Percentiles rank a stretch among this genome's conserved stretches.
These are phyloP conservation scores for Mikania micrantha DNA, from an alignment of 129 eudicot genomes.

Conservation along the genomic window DNA sequence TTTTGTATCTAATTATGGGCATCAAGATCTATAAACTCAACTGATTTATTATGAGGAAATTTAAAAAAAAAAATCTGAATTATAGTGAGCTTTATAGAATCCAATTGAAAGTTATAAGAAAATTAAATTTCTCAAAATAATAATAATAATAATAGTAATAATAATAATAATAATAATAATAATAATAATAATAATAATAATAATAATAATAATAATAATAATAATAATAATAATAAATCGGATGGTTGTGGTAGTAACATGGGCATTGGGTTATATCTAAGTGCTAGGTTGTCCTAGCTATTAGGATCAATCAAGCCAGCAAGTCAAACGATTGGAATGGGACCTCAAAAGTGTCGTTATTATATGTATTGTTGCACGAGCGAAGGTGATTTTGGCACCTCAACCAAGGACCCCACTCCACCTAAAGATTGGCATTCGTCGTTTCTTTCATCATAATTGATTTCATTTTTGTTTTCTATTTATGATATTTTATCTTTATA, in stretches of 20 bases:
- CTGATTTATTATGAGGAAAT: no score
- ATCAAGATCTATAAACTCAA: no score
- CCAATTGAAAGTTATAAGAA: no score
- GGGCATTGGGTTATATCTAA: constrained; percentile 23
- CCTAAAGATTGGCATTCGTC: constrained; percentile 10
- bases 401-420: constrained; percentile 22
- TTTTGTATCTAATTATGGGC: no score
- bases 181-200: no score
- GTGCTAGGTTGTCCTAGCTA: constrained; percentile 31
- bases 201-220: no score
- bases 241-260: constrained; percentile 23
- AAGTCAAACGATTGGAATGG: constrained; percentile 15
- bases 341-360: constrained; percentile 29
- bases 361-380: constrained; percentile 30
- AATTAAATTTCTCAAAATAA: no score
- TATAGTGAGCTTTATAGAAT: no score
- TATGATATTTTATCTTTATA: background rate
- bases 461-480: background rate
- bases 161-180: no score
- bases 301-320: constrained; percentile 32
- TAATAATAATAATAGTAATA: no score
- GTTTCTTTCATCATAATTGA: background rate
- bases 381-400: constrained; percentile 21
- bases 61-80: background rate
- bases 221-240: no score